Evolutionary conservation across 345 rosid species (phyloP).

Genomic region (Geranium rotundifolium): DNA sequence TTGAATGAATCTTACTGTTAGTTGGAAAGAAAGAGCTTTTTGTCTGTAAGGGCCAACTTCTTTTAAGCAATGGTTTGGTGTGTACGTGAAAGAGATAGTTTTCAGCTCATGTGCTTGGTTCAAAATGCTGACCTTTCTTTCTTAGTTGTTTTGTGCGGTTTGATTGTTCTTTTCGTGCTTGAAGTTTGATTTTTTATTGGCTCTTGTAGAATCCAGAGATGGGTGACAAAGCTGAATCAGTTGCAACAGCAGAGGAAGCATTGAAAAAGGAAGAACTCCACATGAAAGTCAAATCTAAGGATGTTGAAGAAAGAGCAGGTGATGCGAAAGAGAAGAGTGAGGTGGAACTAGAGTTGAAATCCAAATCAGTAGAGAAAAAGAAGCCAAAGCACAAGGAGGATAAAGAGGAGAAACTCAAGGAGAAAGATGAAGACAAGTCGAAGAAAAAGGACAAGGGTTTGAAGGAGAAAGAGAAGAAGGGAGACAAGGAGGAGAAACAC

Average conservation of each 20-base stretch:
- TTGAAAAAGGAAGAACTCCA: slow-evolving; percentile 47
- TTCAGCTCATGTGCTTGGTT: no score
- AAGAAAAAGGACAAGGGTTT: no score
- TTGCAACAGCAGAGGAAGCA: slow-evolving; percentile 20
- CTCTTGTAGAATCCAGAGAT: slow-evolving; percentile 11
- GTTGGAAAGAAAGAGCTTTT: no score
- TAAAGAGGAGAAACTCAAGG: neutral
- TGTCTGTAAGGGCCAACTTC: no score
- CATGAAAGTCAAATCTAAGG: slow-evolving; percentile 39
- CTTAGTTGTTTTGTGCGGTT: neutral
- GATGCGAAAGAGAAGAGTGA: slow-evolving; percentile 25
- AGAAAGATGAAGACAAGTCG: no score
- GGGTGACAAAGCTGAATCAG: slow-evolving; percentile 23
- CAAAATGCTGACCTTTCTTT: no score
- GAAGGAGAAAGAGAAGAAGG: no score
- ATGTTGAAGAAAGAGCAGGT: slow-evolving; percentile 14
- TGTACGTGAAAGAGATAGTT: no score
- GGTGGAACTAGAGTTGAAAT: slow-evolving; percentile 46
- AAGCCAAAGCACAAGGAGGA: slow-evolving; percentile 21
- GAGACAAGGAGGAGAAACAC: no score
- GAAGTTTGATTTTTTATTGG: neutral
- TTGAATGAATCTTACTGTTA: no score
- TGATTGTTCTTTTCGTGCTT: neutral
- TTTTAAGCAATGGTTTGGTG: no score
- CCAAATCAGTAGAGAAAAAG: slow-evolving; percentile 46